Evolutionary conservation across 305 asterid genomes (phyloP), one percentile per base, ranked within the genome.

Genomic region (Solanum hybrid): DNA sequence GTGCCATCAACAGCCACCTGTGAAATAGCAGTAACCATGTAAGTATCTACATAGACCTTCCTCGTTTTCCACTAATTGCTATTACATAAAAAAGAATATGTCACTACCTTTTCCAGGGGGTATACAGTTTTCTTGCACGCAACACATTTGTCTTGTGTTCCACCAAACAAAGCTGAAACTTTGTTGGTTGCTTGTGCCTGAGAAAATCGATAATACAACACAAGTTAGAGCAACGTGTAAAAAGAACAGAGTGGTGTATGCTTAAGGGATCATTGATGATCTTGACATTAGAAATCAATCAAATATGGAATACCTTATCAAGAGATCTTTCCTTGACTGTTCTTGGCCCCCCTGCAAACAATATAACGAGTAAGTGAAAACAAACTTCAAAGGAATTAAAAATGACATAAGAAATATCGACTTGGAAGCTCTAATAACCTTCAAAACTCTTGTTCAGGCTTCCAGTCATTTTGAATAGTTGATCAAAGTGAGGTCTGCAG

Each of bases 81-180:
- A 24, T 1, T 4, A 22, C 45, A 89, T 14, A 51, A 12, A 78
- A 34, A n/a, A n/a, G 38, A 45, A 27, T 42, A 88, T 31, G 51
- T 14, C 64, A 51, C 3, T 93, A 97, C 98, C 98, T 95, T 96
- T 89, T 96, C 99, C 2, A 95, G 79, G 27, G 98, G 99, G 89
- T 96, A 95, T 7, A 94, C 99, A 15, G 96, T 96, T 90, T 95
- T 97, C 91, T 85, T 90, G 93, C 98, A 96, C 73, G 97, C 90
- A 42, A 97, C 95, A 56, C 98, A 97, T 94, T 97, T 95, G n/a
- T 96, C 98, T 89, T 94, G 97, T 13, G 98, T 96, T 78, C 99
- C 98, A 15, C 91, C 96, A 80, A 96, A 95, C 89, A 95, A 6
- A 78, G 95, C 95, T 38, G 97, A 95, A 69, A 95, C 60, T 89